These are phyloP conservation scores for Ophiostoma pallidulum DNA, from an alignment of 2,329 filamentous ascomycete genomes.

Conservation along the genomic window DNA sequence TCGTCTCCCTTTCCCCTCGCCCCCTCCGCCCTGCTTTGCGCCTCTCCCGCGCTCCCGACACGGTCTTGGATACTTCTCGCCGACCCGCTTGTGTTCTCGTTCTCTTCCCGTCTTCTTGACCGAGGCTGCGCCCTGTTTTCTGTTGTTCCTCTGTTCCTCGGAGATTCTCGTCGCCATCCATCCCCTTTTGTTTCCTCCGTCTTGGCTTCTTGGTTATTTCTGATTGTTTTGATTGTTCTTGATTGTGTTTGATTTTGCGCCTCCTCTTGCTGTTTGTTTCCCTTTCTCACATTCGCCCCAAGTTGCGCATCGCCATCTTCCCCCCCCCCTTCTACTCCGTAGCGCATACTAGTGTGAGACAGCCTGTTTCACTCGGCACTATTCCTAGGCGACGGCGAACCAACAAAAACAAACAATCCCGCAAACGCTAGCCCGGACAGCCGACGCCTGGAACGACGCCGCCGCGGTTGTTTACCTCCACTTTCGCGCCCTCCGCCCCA, in stretches of 20 bases:
- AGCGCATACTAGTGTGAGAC: too few relatives aligned
- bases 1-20: neutral
- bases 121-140: too few relatives aligned
- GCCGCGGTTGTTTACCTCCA: conserved; percentile 6
- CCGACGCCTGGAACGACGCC: neutral
- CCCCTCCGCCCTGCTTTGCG: neutral
- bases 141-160: too few relatives aligned
- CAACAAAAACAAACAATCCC: conserved; percentile 1
- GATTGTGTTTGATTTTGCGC: neutral
- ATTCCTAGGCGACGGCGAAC: neutral
- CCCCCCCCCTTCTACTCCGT: too few relatives aligned
- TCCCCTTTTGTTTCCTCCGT: too few relatives aligned
- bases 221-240: too few relatives aligned
- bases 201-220: too few relatives aligned
- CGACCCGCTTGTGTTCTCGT: too few relatives aligned
- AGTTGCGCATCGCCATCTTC: too few relatives aligned
- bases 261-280: neutral
- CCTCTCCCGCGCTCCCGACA: neutral
- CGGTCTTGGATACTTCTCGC: too few relatives aligned
- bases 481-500: neutral
- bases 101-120: too few relatives aligned
- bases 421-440: conserved; percentile 6
- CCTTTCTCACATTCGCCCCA: neutral
- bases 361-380: neutral
- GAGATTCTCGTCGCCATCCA: too few relatives aligned